phyloP scores from a whole-genome alignment of 2,329 filamentous ascomycete species.

The Alternaria arbusti region DNA sequence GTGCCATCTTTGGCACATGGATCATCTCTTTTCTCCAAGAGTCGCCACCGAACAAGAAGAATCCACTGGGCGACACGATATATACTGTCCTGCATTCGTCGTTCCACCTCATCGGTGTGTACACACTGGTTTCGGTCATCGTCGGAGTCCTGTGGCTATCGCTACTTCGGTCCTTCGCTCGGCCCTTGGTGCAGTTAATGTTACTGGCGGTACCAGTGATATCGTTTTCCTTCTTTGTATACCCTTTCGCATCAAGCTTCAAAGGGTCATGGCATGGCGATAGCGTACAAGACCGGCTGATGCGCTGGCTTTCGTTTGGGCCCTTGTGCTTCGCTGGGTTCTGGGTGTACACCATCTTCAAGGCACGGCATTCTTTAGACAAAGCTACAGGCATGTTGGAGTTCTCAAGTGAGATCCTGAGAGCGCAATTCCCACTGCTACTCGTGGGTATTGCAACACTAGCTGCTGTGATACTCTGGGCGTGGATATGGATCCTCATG shows the following conservation, averaged over 20 bases:
- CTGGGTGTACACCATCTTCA: conserved; percentile 85
- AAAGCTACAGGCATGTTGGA: conserved; percentile 89
- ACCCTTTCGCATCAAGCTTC: conserved; percentile 89
- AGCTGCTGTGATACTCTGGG: conserved; percentile 80
- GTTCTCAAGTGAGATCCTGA: conserved; percentile 86
- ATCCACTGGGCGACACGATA: conserved; percentile 87
- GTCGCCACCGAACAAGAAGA: conserved; percentile 69
- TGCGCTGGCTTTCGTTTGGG: conserved; percentile 85
- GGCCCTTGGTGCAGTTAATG: conserved; percentile 80
- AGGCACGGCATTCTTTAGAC: conserved; percentile 78
- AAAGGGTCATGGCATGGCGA: conserved; percentile 76
- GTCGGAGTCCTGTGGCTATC: conserved; percentile 92
- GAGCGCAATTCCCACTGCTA: conserved; percentile 82
- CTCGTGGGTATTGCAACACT: conserved; percentile 82
- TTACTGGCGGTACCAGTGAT: conserved; percentile 85
- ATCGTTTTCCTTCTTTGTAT: conserved; percentile 86
- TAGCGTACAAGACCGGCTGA: conserved; percentile 82
- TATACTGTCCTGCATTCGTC: conserved; percentile 88
- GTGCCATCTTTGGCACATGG: conserved; percentile 84
- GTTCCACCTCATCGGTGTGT: conserved; percentile 86
- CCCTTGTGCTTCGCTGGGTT: conserved; percentile 75
- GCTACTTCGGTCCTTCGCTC: conserved; percentile 83
- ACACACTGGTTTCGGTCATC: conserved; percentile 87
- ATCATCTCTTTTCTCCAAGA: conserved; percentile 92
- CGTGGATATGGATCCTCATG: conserved; percentile 96